Base-by-base conservation (phyloP, 768 basidiomycete genomes). In the Rhodotorula babjevae region DNA sequence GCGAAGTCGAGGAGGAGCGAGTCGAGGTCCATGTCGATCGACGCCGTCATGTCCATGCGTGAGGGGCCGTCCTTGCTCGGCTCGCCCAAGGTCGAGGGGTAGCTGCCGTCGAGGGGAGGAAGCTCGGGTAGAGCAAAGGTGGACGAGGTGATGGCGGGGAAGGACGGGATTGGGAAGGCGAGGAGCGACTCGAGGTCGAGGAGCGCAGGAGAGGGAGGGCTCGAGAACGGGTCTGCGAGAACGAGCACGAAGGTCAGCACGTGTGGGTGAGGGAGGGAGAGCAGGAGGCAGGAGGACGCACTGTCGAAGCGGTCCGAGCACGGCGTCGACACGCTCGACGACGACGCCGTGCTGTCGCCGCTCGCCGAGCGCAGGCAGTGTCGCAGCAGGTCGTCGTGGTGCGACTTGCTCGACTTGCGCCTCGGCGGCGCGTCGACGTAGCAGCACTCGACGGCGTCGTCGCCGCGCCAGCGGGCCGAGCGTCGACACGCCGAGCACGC, bases 401-500 rank as follows among this genome's bases (percentile, higher is more conserved):
- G 50, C 50, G 50, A 52, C 23, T 52, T 52, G 50, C 50, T 52
- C 23, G 23, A 21, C 50, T 52, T 52, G 23, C 50, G 23, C 23
- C 50, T 25, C 50, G 50, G 25, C 50, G 50, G 27, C 50, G 23
- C 23, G 25, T 52, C 50, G 50, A 52, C 50, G 12, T 52, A 72
- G 16, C 49, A 55, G 36, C 71, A 72, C n/a, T 7, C 6, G 58
- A 72, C 62, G 6, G 1, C 11, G 0, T 58, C 49, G 3, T 66
- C 62, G 29, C 66, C 65, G 3, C 57, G 49, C 33, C 53, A 61
- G 12, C 66, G 53, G 2, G 71, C 71, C 11, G 66, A 67, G 15
- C 71, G 55, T 0, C 59, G 33, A n/a, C 71, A 72, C 8, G 66
- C 66, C 1, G 49, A 42, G 31, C 71, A 72, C 0, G 66, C 65